Conservation (phyloP, 2,329 filamentous ascomycete species). For the Curvularia verruculosa region DNA sequence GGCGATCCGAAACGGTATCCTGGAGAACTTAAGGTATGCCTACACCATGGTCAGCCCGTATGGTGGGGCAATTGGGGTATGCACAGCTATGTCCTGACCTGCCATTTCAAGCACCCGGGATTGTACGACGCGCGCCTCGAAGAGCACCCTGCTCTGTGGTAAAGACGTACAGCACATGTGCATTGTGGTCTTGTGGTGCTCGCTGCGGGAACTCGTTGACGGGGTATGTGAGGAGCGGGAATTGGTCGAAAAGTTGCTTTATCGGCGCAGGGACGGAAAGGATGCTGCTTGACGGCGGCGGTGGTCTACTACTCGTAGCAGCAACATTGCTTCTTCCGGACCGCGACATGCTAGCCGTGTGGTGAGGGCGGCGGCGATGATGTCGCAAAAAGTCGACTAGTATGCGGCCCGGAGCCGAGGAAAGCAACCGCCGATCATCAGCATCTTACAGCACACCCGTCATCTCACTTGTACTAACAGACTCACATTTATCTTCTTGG, state of each 20-base stretch:
- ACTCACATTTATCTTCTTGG: no score
- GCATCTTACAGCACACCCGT: neutral
- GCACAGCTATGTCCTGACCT: slow-evolving; percentile 63
- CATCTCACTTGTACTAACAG: neutral
- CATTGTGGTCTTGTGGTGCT: slow-evolving; percentile 54
- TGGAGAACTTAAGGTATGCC: slow-evolving; percentile 82
- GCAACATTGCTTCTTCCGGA: slow-evolving; percentile 13
- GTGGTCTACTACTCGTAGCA: slow-evolving; percentile 9
- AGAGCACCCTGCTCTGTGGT: slow-evolving; percentile 67
- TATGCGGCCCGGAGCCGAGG: slow-evolving; percentile 27
- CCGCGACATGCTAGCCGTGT: slow-evolving; percentile 32
- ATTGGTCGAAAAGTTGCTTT: slow-evolving; percentile 80
- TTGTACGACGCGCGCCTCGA: slow-evolving; percentile 76
- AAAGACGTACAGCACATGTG: slow-evolving; percentile 77
- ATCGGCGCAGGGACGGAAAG: slow-evolving; percentile 72
- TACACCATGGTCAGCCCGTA: slow-evolving; percentile 48
- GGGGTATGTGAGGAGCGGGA: slow-evolving; percentile 78
- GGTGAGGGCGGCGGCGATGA: slow-evolving; percentile 14
- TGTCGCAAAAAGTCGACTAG: slow-evolving; percentile 32
- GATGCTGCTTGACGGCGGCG: slow-evolving; percentile 32
- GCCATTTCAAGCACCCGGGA: slow-evolving; percentile 93
- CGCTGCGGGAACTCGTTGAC: slow-evolving; percentile 75
- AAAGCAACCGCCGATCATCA: slow-evolving; percentile 15
- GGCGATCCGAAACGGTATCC: slow-evolving; percentile 68
- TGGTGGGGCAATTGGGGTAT: neutral